Evolutionary conservation across 1,284 basidiomycete genomes (phyloP).

Genomic region (Golubevia pallescens): DNA sequence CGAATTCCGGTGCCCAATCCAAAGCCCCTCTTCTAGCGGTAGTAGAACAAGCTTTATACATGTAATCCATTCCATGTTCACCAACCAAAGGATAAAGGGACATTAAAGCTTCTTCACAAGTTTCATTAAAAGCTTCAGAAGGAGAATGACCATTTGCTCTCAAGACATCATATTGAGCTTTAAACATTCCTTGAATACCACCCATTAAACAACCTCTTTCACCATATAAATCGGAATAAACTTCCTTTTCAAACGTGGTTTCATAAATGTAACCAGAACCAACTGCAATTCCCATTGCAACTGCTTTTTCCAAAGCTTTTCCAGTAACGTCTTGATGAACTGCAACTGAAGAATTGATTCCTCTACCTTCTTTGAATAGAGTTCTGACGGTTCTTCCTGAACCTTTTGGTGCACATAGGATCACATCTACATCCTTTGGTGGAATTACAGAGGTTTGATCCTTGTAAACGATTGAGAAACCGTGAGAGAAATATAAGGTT

Average conservation of each 20-base stretch:
- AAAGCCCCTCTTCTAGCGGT: neutral
- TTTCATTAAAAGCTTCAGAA: neutral
- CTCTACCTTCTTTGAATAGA: neutral
- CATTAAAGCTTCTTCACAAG: constrained; percentile 1
- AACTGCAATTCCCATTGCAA: neutral
- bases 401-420: neutral
- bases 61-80: neutral
- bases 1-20: neutral
- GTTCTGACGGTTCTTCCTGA: neutral
- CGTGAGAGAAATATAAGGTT: neutral
- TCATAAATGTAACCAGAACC: neutral
- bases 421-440: neutral
- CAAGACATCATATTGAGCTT: neutral
- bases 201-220: neutral
- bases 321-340: neutral
- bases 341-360: neutral
- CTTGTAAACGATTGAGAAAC: neutral
- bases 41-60: neutral
- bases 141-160: neutral
- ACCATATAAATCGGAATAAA: neutral
- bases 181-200: neutral
- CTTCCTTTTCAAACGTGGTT: neutral
- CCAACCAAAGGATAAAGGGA: neutral
- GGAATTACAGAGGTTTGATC: neutral
- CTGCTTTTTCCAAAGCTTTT: neutral